phyloP scores from a whole-genome alignment of 140 eudicot genomes.

The Cichorium intybus region DNA sequence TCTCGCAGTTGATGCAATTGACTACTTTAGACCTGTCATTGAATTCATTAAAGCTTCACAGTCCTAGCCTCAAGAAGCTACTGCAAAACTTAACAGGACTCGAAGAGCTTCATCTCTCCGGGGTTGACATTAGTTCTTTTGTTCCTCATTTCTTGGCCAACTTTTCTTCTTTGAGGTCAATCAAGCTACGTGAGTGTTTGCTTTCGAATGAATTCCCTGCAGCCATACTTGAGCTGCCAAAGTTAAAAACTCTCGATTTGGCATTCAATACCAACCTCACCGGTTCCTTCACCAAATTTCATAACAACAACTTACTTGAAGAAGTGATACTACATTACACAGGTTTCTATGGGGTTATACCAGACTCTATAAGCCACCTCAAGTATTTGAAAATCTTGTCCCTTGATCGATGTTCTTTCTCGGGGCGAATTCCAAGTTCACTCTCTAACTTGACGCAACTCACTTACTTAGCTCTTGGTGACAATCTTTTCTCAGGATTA shows the following conservation, averaged over 20 bases:
- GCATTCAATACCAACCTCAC: not conserved
- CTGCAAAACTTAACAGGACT: not conserved
- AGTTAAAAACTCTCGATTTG: not conserved
- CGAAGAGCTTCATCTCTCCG: not conserved
- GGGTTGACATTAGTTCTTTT: not conserved
- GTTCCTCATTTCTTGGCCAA: not conserved
- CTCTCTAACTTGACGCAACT: slow-evolving; percentile 30
- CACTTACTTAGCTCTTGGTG: slow-evolving; percentile 1
- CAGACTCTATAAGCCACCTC: slow-evolving; percentile 13
- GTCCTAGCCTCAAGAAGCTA: not conserved
- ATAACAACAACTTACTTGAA: slow-evolving; percentile 12
- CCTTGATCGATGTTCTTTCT: slow-evolving; percentile 4
- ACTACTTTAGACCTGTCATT: not conserved
- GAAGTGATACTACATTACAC: not conserved
- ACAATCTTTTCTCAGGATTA: not conserved
- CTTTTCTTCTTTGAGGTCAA: not conserved
- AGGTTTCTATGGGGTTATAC: slow-evolving; percentile 22
- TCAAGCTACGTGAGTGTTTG: not conserved
- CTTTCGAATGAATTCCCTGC: not conserved
- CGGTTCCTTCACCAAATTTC: slow-evolving; percentile 31
- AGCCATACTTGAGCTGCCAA: slow-evolving; percentile 3
- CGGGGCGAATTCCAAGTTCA: slow-evolving; percentile 26
- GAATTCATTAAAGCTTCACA: slow-evolving; percentile 4
- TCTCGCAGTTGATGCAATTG: not conserved
- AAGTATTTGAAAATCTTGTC: not conserved